These are phyloP conservation scores for Penicillium sp. DNA, from an alignment of 2,329 filamentous ascomycete genomes.

Conservation along the genomic window DNA sequence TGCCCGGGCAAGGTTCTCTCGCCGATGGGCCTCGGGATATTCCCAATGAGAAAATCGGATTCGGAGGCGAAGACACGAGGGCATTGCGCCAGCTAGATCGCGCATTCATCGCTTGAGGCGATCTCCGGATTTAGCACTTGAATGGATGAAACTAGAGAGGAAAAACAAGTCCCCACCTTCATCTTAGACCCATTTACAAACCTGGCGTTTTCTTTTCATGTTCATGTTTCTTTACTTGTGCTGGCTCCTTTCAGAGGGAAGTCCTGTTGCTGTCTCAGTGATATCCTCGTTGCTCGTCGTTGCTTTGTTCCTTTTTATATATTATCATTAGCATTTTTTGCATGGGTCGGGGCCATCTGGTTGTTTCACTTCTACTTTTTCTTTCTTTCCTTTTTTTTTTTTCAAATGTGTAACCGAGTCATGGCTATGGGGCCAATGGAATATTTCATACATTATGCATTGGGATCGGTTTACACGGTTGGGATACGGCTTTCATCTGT, in stretches of 20 bases:
- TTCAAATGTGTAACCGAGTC: conserved; percentile 13
- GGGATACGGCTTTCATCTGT: conserved; percentile 13
- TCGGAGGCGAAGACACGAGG: conserved; percentile 61
- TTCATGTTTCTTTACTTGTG: conserved; percentile 1
- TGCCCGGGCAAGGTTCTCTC: conserved; percentile 5
- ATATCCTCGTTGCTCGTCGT: conserved; percentile 22
- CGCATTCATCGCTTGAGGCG: conserved; percentile 44
- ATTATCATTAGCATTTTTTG: conserved; percentile 23
- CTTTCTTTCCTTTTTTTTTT: conserved; percentile 5
- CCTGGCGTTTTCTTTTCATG: conserved; percentile 2
- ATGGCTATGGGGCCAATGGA: conserved; percentile 9
- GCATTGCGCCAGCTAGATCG: conserved; percentile 65
- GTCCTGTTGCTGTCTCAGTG: conserved; percentile 17
- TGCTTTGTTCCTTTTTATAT: neutral
- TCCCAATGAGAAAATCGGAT: conserved; percentile 57
- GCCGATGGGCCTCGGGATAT: conserved; percentile 53
- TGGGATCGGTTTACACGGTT: conserved; percentile 27
- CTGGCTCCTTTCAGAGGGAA: conserved; percentile 3
- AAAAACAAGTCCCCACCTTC: neutral
- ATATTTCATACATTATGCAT: conserved; percentile 22
- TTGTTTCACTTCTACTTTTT: too few relatives aligned
- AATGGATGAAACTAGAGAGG: neutral
- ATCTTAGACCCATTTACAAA: neutral
- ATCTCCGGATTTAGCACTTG: neutral
- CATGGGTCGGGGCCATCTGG: conserved; percentile 22